These are phyloP conservation scores for Daedaleopsis nitida DNA, from an alignment of 768 basidiomycete species.

Conservation along the genomic window DNA sequence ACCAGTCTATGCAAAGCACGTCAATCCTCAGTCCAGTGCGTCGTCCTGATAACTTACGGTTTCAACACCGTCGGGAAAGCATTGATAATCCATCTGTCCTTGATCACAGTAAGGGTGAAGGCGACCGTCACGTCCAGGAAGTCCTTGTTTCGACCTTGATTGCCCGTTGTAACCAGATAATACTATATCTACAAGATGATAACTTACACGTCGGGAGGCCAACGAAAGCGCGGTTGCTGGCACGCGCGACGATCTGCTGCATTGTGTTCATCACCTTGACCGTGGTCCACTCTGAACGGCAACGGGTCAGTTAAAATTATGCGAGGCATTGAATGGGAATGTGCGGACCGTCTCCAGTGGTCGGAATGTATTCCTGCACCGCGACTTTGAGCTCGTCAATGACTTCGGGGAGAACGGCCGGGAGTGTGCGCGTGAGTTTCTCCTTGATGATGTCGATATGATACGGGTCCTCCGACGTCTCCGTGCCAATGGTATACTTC, in stretches of 20 bases:
- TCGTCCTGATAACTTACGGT: conserved; percentile 26
- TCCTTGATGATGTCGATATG: conserved; percentile 25
- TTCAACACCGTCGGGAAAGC: conserved; percentile 36
- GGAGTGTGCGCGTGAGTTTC: conserved; percentile 31
- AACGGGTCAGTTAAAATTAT: neutral
- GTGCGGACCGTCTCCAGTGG: neutral
- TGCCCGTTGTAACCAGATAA: neutral
- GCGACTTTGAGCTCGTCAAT: conserved; percentile 23
- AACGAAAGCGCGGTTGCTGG: conserved; percentile 36
- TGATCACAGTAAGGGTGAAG: conserved; percentile 35
- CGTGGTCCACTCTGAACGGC: conserved; percentile 28
- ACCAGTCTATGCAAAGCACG: conserved; percentile 19
- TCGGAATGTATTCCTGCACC: conserved; percentile 1
- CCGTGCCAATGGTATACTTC: conserved; percentile 43
- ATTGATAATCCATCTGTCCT: conserved; percentile 25
- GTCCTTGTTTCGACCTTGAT: conserved; percentile 31
- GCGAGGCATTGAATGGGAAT: neutral
- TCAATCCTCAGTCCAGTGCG: neutral
- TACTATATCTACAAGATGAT: neutral
- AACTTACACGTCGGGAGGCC: conserved; percentile 35
- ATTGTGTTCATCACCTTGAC: conserved; percentile 21
- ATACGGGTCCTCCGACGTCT: conserved; percentile 13
- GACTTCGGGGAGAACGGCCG: conserved; percentile 21
- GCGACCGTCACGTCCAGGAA: conserved; percentile 31
- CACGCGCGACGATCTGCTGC: conserved; percentile 28